These are phyloP conservation scores for Avicennia marina DNA, from an alignment of 257 asterid genomes.

Conservation along the genomic window DNA sequence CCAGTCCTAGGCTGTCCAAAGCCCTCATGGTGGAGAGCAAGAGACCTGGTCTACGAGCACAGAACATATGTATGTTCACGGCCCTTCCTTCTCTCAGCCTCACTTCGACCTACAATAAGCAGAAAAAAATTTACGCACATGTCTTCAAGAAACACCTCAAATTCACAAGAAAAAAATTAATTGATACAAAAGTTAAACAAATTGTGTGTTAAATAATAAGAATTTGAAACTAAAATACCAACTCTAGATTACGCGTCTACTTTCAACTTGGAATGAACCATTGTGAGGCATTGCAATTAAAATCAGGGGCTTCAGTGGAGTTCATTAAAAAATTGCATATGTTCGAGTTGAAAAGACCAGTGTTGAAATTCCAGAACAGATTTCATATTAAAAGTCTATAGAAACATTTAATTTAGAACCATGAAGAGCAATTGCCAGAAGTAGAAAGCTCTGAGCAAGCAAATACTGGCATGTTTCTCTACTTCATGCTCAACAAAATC, in stretches of 20 bases:
- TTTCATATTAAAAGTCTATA: not conserved
- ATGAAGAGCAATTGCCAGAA: not conserved
- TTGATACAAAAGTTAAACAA: not conserved
- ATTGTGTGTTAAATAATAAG: not conserved
- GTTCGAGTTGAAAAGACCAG: not conserved
- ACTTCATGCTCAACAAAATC: not conserved
- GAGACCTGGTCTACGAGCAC: conserved; percentile 34
- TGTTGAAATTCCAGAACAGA: not conserved
- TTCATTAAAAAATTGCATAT: not conserved
- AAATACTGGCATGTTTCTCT: not conserved
- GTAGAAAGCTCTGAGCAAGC: not conserved
- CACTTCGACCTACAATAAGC: conserved; percentile 26
- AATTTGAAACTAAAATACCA: not conserved
- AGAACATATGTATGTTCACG: conserved; percentile 35
- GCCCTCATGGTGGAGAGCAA: conserved; percentile 31
- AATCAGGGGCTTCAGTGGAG: not conserved
- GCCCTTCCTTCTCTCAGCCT: conserved; percentile 27
- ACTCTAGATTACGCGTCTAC: not conserved
- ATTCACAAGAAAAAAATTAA: not conserved
- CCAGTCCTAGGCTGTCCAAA: not conserved
- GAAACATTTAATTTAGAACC: not conserved
- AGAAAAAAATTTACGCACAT: not conserved
- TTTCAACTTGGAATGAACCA: not conserved
- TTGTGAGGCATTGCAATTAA: not conserved
- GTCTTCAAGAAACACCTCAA: not conserved